Percentiles rank a stretch among this genome's conserved stretches.
Evolutionary conservation across 805 yeast genomes (phyloP).

Genomic region (Cyberlindnera euphorbiae): DNA sequence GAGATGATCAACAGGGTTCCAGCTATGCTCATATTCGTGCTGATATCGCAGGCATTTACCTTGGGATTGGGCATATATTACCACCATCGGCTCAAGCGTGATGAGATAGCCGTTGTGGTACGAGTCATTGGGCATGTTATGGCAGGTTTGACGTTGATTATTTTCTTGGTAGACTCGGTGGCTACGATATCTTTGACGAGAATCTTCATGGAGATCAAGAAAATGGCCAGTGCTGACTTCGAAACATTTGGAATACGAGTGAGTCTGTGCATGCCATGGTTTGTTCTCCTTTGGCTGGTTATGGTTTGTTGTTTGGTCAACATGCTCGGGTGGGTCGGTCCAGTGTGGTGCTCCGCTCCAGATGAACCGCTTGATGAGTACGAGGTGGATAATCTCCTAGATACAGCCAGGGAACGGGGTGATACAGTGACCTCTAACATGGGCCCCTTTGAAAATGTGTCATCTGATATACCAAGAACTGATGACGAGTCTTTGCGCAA

Average conservation of each 20-base stretch:
- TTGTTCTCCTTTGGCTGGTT: constrained; percentile 36
- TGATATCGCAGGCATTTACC: constrained; percentile 28
- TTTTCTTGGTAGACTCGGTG: constrained; percentile 29
- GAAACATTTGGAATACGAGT: constrained; percentile 44
- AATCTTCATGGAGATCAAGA: constrained; percentile 19
- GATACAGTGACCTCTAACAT: background rate
- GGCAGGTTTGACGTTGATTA: constrained; percentile 33
- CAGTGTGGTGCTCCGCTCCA: constrained; percentile 53
- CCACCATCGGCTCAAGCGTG: background rate
- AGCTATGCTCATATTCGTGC: constrained; percentile 27
- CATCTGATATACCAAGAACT: background rate
- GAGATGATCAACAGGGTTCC: constrained; percentile 26
- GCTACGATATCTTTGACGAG: constrained; percentile 30
- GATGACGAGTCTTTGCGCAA: background rate
- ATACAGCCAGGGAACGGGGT: background rate
- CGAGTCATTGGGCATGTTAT: constrained; percentile 30
- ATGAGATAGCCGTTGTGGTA: background rate
- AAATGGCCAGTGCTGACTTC: constrained; percentile 26
- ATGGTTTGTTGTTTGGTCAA: constrained; percentile 20
- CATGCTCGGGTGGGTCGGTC: constrained; percentile 35
- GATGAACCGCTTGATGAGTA: constrained; percentile 8
- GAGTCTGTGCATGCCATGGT: constrained; percentile 39
- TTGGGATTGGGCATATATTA: constrained; percentile 16
- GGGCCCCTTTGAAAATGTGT: constrained; percentile 1
- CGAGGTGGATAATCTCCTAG: constrained; percentile 3